phyloP scores from a whole-genome alignment of 805 yeast genomes.

The Yarrowia sp. region DNA sequence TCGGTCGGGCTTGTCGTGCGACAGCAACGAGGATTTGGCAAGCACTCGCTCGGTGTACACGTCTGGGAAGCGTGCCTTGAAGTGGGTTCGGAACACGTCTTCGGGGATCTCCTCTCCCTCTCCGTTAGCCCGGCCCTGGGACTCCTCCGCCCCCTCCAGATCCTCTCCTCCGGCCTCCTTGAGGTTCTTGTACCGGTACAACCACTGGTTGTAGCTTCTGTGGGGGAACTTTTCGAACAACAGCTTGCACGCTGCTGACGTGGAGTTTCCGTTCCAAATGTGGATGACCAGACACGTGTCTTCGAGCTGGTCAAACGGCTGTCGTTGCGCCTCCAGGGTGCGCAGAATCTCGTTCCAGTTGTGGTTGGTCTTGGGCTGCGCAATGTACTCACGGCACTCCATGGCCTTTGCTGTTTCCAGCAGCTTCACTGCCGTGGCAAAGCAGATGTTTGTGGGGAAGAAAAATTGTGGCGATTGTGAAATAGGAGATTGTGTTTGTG shows the following conservation, averaged over 20 bases:
- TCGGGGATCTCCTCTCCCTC: conserved; percentile 1
- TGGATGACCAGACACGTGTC: conserved; percentile 22
- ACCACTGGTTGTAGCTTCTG: conserved; percentile 35
- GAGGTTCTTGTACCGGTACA: conserved; percentile 33
- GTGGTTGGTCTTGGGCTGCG: conserved; percentile 30
- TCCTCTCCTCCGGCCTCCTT: conserved; percentile 31
- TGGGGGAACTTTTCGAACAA: conserved; percentile 30
- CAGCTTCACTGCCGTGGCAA: conserved; percentile 22
- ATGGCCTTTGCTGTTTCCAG: neutral
- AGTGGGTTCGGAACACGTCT: conserved; percentile 10
- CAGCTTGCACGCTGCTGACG: conserved; percentile 30
- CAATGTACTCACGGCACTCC: conserved; percentile 22
- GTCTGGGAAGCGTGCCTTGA: conserved; percentile 11
- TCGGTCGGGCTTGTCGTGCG: conserved; percentile 38
- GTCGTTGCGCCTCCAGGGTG: conserved; percentile 27
- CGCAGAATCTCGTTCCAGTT: conserved; percentile 35
- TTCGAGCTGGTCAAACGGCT: conserved; percentile 34
- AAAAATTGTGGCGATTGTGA: neutral
- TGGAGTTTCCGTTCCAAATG: conserved; percentile 36
- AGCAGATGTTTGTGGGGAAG: conserved; percentile 24
- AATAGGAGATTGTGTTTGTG: neutral
- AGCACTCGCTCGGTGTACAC: conserved; percentile 17
- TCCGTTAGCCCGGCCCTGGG: neutral
- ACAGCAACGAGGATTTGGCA: neutral
- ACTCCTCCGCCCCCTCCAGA: conserved; percentile 11